Evolutionary conservation across 768 basidiomycete species (phyloP), one percentile per base, ranked within the genome.

Genomic region (Cystofilobasidium bisporidii): DNA sequence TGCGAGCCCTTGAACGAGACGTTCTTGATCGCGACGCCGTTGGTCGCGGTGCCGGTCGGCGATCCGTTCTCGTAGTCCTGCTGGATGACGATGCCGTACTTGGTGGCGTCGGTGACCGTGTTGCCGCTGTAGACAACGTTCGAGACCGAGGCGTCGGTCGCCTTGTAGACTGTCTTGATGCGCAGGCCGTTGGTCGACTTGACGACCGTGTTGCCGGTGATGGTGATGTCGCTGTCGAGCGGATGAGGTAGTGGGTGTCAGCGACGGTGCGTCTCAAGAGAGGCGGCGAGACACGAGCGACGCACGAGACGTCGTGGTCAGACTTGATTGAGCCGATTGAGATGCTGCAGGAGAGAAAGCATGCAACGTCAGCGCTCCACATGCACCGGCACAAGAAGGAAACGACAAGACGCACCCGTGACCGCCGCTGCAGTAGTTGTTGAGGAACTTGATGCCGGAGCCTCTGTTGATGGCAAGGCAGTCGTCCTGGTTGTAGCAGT

Each of bases 51-150:
- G n/a, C 82, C 82, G 20, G 83, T 71, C 32, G 68, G 63, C 28
- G 59, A 28, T 32, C 68, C 65, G 61, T 72, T 57, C 36, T 85
- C 84, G 73, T 86, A 86, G 79, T 82, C 73, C 80, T 85, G 83
- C 72, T 85, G 83, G 41, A 87, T 84, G 69, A 87, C 61, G 0
- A 87, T 75, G 38, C 85, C 86, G 65, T 81, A 86, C 36, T 73
- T 24, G 0, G 76, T 77, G 12, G 81, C 77, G 14, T 82, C 81
- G 12, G 75, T 81, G 32, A 63, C 63, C 18, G 65, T 68, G 68
- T 71, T 71, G 60, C 70, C 72, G 18, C 15, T 64, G 62, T 75
- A 75, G 9, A 60, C 65, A 28, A 75, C 58, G 43, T 64, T 61
- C n/a, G 72, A 68, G 36, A 75, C 73, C 1, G 63, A 62, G 0